phyloP scores from a whole-genome alignment of 257 asterid genomes.

The Asclepias syriaca region DNA sequence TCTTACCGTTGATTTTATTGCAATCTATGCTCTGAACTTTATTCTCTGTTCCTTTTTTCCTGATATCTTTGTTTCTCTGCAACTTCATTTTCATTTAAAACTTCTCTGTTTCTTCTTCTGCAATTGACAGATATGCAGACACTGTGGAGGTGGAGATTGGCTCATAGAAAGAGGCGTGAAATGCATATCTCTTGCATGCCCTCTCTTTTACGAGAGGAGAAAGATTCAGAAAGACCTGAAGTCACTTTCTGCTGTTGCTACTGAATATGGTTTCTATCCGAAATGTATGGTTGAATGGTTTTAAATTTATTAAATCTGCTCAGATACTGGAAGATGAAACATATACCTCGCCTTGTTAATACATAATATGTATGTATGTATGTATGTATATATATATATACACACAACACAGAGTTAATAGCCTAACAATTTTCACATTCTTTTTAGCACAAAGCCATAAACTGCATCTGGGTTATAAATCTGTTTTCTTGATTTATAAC shows the following conservation, averaged over 20 bases:
- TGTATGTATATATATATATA: too few relatives aligned
- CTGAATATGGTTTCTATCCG: constrained; percentile 61
- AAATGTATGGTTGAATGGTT: constrained; percentile 82
- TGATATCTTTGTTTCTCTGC: neutral
- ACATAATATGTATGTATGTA: neutral
- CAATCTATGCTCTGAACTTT: neutral
- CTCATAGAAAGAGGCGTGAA: constrained; percentile 71
- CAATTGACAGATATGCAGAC: constrained; percentile 68
- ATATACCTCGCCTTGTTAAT: neutral
- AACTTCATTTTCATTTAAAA: neutral
- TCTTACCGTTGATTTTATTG: neutral
- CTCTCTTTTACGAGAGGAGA: constrained; percentile 79
- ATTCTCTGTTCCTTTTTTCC: neutral
- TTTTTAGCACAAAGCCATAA: neutral
- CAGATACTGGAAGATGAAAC: neutral
- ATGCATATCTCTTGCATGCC: constrained; percentile 82
- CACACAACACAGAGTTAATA: neutral
- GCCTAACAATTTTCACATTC: neutral
- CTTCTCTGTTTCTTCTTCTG: neutral
- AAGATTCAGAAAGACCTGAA: constrained; percentile 75
- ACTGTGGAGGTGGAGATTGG: constrained; percentile 99
- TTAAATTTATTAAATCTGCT: constrained; percentile 21
- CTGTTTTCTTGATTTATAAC: too few relatives aligned
- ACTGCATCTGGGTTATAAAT: too few relatives aligned
- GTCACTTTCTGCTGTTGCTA: constrained; percentile 56